Base-by-base conservation (phyloP, 2,329 filamentous ascomycete genomes). In the Diaporthe caulivora region DNA sequence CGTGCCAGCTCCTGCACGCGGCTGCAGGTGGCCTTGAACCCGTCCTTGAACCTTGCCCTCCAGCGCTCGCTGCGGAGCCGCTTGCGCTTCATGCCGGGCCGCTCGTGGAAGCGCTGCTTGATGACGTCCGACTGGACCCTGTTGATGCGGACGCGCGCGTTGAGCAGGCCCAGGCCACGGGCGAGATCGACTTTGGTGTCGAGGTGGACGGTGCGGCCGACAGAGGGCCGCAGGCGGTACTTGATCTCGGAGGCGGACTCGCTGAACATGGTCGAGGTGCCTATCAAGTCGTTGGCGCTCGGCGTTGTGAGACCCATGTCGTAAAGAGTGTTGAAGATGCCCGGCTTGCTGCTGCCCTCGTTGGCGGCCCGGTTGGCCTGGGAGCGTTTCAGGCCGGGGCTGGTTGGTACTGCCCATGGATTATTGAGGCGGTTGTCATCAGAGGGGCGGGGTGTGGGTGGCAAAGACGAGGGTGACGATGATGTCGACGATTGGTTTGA, bases 1-100 rank as follows among this genome's bases (percentile, higher is more conserved):
- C 86, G 89, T 78, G 90, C 92, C 84, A 97, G 86, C 81, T 93
- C 89, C 79, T 89, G 85, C 8, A 95, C 93, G 77, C 93, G 86
- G 53, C 78, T 80, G 10, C 94, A 88, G 15, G 91, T 89, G 7
- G 88, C 87, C 81, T 86, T 87, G 83, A 97, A 95, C 5, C 91
- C 92, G 42, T 82, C 81, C 86, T 90, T 91, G 83, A 96, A 97
- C 74, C 90, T 88, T 76, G 77, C 84, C 81, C 90, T 87, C 92
- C 93, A 95, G 75, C 94, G 87, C 86, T 92, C 86, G 74, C 89
- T 91, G 81, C 85, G 86, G 77, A 95, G 83, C 78, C 94, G 89
- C 90, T 97, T 97, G 82, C 92, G 88, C 88, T 93, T 95, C 79
- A 94, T 79, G 2, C 94, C 94, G 0, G 88, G 88, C 60, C 94